These are phyloP conservation scores for Jackrogersella multiformis DNA, from an alignment of 495 filamentous ascomycete genomes.

Conservation along the genomic window DNA sequence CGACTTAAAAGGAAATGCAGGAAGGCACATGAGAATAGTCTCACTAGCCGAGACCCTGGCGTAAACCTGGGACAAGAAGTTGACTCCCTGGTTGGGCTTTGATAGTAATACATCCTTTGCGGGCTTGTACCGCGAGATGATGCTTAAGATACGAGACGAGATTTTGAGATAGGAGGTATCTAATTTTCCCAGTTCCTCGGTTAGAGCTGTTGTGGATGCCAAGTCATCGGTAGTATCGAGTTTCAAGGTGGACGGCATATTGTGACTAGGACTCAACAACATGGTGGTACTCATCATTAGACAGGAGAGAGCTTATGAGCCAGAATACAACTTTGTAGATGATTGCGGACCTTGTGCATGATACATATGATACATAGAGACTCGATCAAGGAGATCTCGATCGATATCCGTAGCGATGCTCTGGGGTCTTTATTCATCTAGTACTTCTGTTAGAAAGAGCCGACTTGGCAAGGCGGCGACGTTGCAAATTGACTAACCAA, in stretches of 20 bases:
- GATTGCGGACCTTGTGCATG: slow-evolving; percentile 22
- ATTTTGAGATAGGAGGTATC: slow-evolving; percentile 32
- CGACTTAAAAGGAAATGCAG: slow-evolving; percentile 66
- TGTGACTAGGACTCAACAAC: slow-evolving; percentile 18
- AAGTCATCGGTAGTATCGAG: slow-evolving; percentile 26
- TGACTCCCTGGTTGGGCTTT: slow-evolving; percentile 27
- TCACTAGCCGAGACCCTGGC: slow-evolving; percentile 22
- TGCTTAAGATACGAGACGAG: slow-evolving; percentile 39
- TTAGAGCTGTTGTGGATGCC: slow-evolving; percentile 6
- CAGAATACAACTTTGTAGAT: slow-evolving; percentile 14
- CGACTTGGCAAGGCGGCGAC: slow-evolving; percentile 35
- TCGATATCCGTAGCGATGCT: slow-evolving; percentile 14
- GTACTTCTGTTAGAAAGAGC: slow-evolving; percentile 19
- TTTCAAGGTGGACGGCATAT: slow-evolving; percentile 39
- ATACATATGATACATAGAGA: slow-evolving; percentile 34
- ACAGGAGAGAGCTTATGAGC: slow-evolving; percentile 24
- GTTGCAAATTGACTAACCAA: slow-evolving; percentile 34
- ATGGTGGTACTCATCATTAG: slow-evolving; percentile 14
- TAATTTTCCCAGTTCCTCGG: slow-evolving; percentile 14
- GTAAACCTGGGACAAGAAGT: slow-evolving; percentile 39
- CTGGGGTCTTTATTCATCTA: slow-evolving; percentile 25
- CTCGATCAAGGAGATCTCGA: slow-evolving; percentile 1
- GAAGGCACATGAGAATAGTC: slow-evolving; percentile 52
- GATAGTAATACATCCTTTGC: slow-evolving; percentile 3
- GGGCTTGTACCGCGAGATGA: slow-evolving; percentile 44